phyloP scores from a whole-genome alignment of 768 basidiomycete genomes.

The Hortiboletus flavorubellus region DNA sequence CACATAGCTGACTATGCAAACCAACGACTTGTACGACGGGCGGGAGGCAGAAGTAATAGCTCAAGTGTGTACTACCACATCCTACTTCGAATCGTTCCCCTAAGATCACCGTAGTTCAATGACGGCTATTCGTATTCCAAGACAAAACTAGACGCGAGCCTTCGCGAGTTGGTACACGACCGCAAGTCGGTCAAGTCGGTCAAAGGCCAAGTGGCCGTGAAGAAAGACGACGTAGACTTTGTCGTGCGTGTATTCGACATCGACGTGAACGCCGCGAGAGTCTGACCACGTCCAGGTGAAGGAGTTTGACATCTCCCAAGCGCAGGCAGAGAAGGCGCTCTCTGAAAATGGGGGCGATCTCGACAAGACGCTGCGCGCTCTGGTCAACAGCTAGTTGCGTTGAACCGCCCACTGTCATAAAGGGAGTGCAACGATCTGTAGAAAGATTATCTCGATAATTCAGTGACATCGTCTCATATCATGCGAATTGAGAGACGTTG shows the following conservation, averaged over 20 bases:
- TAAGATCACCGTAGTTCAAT: conserved; percentile 48
- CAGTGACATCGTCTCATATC: no score
- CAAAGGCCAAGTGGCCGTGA: conserved; percentile 22
- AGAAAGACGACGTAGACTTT: conserved; percentile 28
- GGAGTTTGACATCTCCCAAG: conserved; percentile 28
- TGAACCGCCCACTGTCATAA: neutral
- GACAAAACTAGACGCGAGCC: conserved; percentile 32
- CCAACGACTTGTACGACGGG: conserved; percentile 26
- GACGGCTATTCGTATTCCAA: conserved; percentile 46
- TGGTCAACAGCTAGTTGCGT: conserved; percentile 18
- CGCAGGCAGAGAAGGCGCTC: conserved; percentile 31
- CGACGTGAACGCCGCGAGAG: neutral
- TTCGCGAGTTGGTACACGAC: conserved; percentile 49
- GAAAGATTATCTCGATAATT: no score
- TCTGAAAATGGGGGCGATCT: conserved; percentile 31
- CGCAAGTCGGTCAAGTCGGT: conserved; percentile 53
- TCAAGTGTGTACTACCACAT: conserved; percentile 15
- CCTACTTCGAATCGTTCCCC: conserved; percentile 5
- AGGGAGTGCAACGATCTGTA: no score
- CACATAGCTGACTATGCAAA: conserved; percentile 11
- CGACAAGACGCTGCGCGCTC: conserved; percentile 24
- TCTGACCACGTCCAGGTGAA: conserved; percentile 22
- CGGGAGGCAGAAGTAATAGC: conserved; percentile 31
- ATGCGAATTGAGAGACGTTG: neutral
- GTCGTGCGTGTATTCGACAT: conserved; percentile 20